Evolutionary conservation across 2,329 filamentous ascomycete species (phyloP).

Genomic region (Biscogniauxia marginata): DNA sequence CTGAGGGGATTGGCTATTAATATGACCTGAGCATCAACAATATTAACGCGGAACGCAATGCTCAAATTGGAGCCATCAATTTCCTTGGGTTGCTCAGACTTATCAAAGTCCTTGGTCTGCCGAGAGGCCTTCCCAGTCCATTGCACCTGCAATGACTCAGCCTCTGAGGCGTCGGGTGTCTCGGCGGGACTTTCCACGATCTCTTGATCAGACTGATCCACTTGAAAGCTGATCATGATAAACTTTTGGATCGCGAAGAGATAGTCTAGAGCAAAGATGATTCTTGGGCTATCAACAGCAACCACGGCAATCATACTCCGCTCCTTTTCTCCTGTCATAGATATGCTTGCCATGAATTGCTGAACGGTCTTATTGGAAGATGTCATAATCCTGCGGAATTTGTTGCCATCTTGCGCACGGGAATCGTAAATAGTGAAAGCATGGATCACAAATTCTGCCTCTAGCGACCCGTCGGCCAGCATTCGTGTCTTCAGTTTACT

Average conservation of each 20-base stretch:
- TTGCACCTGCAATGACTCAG: constrained; percentile 54
- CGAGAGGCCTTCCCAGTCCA: constrained; percentile 39
- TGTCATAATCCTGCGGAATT: constrained; percentile 97
- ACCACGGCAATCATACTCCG: constrained; percentile 84
- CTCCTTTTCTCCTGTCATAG: constrained; percentile 82
- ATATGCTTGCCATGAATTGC: constrained; percentile 97
- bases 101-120: constrained; percentile 21
- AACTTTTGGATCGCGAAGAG: constrained; percentile 87
- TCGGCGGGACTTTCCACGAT: constrained; percentile 56
- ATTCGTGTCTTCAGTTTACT: constrained; percentile 90
- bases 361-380: constrained; percentile 92
- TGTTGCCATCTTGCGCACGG: constrained; percentile 84
- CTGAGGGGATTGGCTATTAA: constrained; percentile 93
- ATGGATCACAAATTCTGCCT: constrained; percentile 89
- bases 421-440: constrained; percentile 95
- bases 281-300: constrained; percentile 88
- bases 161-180: constrained; percentile 57
- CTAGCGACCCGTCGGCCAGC: constrained; percentile 86
- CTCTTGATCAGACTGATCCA: constrained; percentile 56
- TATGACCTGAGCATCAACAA: constrained; percentile 95
- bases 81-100: constrained; percentile 14
- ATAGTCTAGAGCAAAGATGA: constrained; percentile 96
- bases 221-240: constrained; percentile 66
- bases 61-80: constrained; percentile 56
- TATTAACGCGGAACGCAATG: constrained; percentile 84